Evolutionary conservation across 805 yeast species (phyloP), one percentile per base, ranked within the genome.

Genomic region (Spathaspora boniae): DNA sequence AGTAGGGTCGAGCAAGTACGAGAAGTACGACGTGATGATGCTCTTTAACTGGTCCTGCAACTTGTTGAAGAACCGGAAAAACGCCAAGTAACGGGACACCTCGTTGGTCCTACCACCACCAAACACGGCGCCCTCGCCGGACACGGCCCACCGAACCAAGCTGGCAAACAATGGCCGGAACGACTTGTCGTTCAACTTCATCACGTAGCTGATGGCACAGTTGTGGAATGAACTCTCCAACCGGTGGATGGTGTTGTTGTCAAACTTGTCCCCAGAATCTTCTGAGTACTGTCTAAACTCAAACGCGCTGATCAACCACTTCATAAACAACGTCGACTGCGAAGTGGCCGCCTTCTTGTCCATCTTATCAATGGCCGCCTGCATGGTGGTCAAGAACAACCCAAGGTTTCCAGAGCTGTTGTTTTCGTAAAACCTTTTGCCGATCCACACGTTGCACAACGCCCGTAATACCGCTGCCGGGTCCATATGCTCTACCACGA

Each of bases 121-220:
- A 32, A 72, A 60, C 4, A 55, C 62, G 9, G 75, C 74, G 28
- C 84, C 88, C 57, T 82, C 94, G 39, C 88, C 95, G 43, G 80
- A 84, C 48, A 86, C 75, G 2, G 96, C 94, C 98, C 98, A 93
- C 56, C 88, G 78, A 9, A 84, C 88, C 48, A 87, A 68, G 17
- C 81, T 69, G 5, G 89, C 91, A 62, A 93, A 93, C 53, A 86
- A 67, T 14, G 98, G 98, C 54, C 97, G 78, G 72, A 93, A 93
- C 16, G 81, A 76, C 64, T 86, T 87, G 57, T 93, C 98, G 56
- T 93, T 93, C 62, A 93, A 74, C 60, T 91, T 89, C 81, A 93
- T 73, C 14, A 91, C 94, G 47, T 79, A 81, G 16, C 68, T 68
- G 45, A 91, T 77, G 15, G 85, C 89, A 54, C 88, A 76, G 25